Evolutionary conservation across 225 moss, liverwort and hornwort genomes (phyloP).

Genomic region (Straminergon stramineum): DNA sequence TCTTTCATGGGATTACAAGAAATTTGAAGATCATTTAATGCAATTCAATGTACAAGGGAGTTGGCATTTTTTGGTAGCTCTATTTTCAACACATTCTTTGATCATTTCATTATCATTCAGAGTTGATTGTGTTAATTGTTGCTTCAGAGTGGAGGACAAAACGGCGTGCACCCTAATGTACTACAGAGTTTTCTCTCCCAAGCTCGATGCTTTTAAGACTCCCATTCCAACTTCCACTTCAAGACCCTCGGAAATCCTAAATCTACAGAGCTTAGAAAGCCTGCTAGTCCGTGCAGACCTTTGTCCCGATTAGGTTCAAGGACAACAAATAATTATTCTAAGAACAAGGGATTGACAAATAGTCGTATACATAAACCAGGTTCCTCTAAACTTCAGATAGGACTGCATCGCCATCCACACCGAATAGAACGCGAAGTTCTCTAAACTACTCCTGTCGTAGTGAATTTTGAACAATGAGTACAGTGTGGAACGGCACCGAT

Average conservation of each 20-base stretch:
- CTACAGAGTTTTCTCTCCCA: neutral
- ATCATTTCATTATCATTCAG: neutral
- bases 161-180: neutral
- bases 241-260: neutral
- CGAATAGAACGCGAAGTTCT: neutral
- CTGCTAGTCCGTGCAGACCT: neutral
- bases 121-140: neutral
- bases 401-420: neutral
- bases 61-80: neutral
- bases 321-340: neutral
- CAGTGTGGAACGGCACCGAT: neutral
- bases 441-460: neutral
- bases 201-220: neutral
- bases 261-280: neutral
- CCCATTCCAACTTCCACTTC: neutral
- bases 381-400: neutral
- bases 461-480: neutral
- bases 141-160: neutral
- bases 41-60: neutral
- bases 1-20: neutral
- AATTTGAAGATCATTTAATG: neutral
- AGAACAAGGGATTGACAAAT: neutral
- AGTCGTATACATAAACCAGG: neutral
- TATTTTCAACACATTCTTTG: neutral
- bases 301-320: neutral